These are phyloP conservation scores for Penicillium glabrum DNA, from an alignment of 2,329 filamentous ascomycete species.

Conservation along the genomic window DNA sequence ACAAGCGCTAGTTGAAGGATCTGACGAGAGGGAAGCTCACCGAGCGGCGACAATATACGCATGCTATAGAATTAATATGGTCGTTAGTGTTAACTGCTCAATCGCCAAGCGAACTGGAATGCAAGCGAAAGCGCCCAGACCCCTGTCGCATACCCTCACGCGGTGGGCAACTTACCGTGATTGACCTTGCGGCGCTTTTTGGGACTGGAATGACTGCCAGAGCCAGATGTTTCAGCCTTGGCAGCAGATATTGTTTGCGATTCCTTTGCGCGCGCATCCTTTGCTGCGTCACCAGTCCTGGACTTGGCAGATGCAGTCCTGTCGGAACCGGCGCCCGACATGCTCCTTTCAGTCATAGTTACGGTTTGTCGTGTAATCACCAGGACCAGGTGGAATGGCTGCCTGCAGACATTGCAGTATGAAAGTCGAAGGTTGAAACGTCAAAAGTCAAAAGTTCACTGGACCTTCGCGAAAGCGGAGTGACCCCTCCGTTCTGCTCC, in stretches of 20 bases:
- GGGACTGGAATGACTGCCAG: conserved; percentile 53
- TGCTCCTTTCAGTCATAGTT: conserved; percentile 32
- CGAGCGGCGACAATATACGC: conserved; percentile 86
- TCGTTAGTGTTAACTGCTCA: conserved; percentile 25
- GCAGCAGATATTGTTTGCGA: conserved; percentile 27
- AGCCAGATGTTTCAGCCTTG: conserved; percentile 35
- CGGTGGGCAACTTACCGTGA: conserved; percentile 64
- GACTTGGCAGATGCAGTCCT: conserved; percentile 24
- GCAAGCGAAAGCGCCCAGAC: conserved; percentile 17
- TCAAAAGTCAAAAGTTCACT: conserved; percentile 13
- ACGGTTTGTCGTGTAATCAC: conserved; percentile 14
- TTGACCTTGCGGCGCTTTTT: conserved; percentile 89
- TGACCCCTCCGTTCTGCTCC: conserved; percentile 27
- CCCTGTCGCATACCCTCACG: conserved; percentile 26
- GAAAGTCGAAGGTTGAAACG: conserved; percentile 8
- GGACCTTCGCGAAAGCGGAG: conserved; percentile 17
- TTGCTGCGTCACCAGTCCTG: conserved; percentile 27
- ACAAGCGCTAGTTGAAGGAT: conserved; percentile 22
- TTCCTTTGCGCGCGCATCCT: conserved; percentile 33
- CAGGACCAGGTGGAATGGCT: conserved; percentile 19
- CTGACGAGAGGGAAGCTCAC: conserved; percentile 57
- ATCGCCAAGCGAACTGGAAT: conserved; percentile 15
- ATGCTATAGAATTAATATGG: conserved; percentile 59
- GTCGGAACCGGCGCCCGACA: conserved; percentile 25
- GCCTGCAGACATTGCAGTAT: conserved; percentile 29